A percentile compares a stretch with the other conserved stretches of the same genome.
These are phyloP conservation scores for Penicillium expansum DNA, from an alignment of 2,329 filamentous ascomycete species.

Conservation along the genomic window DNA sequence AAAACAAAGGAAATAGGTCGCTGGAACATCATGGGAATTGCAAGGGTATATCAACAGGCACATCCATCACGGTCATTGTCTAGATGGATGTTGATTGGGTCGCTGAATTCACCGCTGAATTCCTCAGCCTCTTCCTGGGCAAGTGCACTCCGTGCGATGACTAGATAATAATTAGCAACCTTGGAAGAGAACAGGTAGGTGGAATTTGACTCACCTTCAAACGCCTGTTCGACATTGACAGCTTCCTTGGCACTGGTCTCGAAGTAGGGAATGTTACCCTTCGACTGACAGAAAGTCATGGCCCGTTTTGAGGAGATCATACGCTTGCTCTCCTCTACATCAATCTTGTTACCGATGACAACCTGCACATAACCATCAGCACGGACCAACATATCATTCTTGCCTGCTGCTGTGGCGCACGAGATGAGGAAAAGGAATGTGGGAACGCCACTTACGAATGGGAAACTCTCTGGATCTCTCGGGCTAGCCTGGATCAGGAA, in stretches of 20 bases:
- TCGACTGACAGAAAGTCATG: constrained; percentile 95
- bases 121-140: constrained; percentile 97
- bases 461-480: constrained; percentile 94
- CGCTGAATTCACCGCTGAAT: constrained; percentile 94
- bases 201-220: constrained; percentile 57
- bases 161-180: constrained; percentile 49
- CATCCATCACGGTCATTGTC: constrained; percentile 92
- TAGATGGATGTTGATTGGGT: constrained; percentile 97
- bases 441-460: constrained; percentile 70
- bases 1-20: constrained; percentile 21
- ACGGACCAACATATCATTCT: constrained; percentile 4
- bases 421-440: background rate
- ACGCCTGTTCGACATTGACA: constrained; percentile 91
- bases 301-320: constrained; percentile 95
- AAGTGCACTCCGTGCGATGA: constrained; percentile 92
- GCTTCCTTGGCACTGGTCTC: constrained; percentile 99
- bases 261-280: constrained; percentile 96
- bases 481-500: constrained; percentile 97
- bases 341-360: constrained; percentile 98
- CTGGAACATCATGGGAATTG: constrained; percentile 28
- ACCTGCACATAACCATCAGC: constrained; percentile 54
- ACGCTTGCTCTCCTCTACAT: constrained; percentile 95
- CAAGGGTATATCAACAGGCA: constrained; percentile 65
- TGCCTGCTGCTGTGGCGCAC: background rate
- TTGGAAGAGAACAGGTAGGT: background rate